Evolutionary conservation across 2,329 filamentous ascomycete genomes (phyloP), one percentile per base, ranked within the genome.

Genomic region (Aspergillus quadrilineatus): DNA sequence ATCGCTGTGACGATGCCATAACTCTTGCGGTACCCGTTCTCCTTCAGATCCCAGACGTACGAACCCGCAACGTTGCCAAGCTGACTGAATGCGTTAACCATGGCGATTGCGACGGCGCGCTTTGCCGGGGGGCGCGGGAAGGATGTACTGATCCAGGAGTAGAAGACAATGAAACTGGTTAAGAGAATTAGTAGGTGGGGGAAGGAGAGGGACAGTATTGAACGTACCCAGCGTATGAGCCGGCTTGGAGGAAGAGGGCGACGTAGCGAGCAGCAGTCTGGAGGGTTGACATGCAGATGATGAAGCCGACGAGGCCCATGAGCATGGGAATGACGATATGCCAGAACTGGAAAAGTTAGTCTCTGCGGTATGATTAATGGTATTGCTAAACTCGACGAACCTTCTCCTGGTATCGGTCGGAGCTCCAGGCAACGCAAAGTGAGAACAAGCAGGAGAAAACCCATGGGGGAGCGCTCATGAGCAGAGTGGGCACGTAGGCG

Each of bases 91-190:
- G 87, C 86, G 68, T 92, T 92, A 75, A 92, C 89, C 61, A 89
- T 85, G 4, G 88, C 89, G 4, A 92, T 72, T 0, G 87, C 88
- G 0, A 88, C 84, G 4, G 85, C 85, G 53, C 88, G 82, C 75
- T 91, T 91, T 17, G 89, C 87, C 0, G 88, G 87, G 1, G 89
- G 89, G 2, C 89, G 82, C 0, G 89, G 88, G 58, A 92, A 81
- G 4, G 66, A 67, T 29, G 64, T 61, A 55, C 66, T 68, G 62
- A 67, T 67, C 65, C 65, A 67, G 15, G 66, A 68, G 59, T 68
- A 68, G 60, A 68, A 67, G 39, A 68, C 65, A 49, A 67, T 68
- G 57, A 67, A 68, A 6, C 56, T 22, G 22, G 22, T 22, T 22
- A 22, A 22, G 22, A 22, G 22, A 22, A 22, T 22, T 22, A 22